Evolutionary conservation across 257 asterid genomes (phyloP), one percentile per base, ranked within the genome.

Genomic region (Linaria vulgaris): DNA sequence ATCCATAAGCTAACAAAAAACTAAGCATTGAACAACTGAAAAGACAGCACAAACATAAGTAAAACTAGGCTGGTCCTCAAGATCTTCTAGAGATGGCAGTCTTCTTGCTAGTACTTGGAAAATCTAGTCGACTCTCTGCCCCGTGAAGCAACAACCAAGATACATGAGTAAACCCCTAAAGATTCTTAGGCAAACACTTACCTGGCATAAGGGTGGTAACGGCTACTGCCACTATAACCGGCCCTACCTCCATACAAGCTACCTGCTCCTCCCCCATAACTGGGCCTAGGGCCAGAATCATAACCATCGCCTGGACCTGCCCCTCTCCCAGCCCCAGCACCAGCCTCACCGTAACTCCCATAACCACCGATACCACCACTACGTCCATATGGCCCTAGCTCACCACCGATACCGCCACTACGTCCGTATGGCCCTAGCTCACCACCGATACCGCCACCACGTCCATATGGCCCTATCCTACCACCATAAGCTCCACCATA

Each of bases 181-280:
- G n/a, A 69, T 76, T 83, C 79, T 82, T 78, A 69, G 70, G 66
- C 41, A 34, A 83, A 75, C 66, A 80, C 82, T 96, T 91, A 91
- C 79, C 96, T 82, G 73, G 91, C 74, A 48, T 88, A 91, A 56
- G 98, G 98, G 79, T 91, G 98, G 72, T 88, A 91, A 31, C 96
- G 92, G 75, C 95, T 85, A 78, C 88, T 67, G 75, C 96, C 88
- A 78, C 98, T 83, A 83, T 88, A 88, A 67, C 96, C 96, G 76
- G 90, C 78, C 80, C 98, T 91, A 82, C 94, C 85, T 63, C 96
- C 98, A 79, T 91, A 88, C 69, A 83, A 17, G 20, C 97, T 74
- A 10, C 95, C 95, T 64, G 88, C 96, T 61, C 87, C 67, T 72
- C 91, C 88, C 46, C 89, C 84, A 74, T 81, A 84, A 73, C 94